Conservation (phyloP, 2,329 filamentous ascomycete genomes). For the Teratosphaeria viscida region DNA sequence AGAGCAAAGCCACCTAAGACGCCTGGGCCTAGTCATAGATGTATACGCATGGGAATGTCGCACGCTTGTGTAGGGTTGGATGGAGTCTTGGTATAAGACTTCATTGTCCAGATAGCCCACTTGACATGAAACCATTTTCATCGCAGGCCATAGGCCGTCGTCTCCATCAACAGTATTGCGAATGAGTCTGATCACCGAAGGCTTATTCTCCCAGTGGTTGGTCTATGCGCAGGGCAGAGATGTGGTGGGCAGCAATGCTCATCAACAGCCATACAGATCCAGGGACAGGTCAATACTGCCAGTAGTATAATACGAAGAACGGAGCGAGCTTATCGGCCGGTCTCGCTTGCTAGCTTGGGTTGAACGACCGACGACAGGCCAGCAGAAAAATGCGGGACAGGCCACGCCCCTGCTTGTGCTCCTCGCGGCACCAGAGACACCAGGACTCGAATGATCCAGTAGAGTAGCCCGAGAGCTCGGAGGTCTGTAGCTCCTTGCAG, state of each 20-base stretch:
- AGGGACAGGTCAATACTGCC: background rate
- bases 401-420: background rate
- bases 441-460: background rate
- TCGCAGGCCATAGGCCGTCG: background rate
- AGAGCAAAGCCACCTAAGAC: too few species aligned
- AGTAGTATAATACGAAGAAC: background rate
- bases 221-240: background rate
- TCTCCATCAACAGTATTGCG: background rate
- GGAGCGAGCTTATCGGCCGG: background rate
- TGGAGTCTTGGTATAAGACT: background rate
- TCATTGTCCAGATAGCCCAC: background rate
- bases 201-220: background rate
- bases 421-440: background rate
- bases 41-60: too few species aligned
- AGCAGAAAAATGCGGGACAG: background rate
- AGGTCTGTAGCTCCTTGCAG: background rate
- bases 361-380: background rate
- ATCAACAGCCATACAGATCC: background rate
- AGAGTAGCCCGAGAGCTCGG: background rate
- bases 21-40: too few species aligned
- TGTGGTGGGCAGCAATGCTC: background rate
- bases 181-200: background rate
- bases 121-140: background rate
- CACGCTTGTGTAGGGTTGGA: too few species aligned
- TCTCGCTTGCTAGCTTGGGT: background rate